Evolutionary conservation across 805 yeast species (phyloP).

Genomic region (Metschnikowia continentalis): DNA sequence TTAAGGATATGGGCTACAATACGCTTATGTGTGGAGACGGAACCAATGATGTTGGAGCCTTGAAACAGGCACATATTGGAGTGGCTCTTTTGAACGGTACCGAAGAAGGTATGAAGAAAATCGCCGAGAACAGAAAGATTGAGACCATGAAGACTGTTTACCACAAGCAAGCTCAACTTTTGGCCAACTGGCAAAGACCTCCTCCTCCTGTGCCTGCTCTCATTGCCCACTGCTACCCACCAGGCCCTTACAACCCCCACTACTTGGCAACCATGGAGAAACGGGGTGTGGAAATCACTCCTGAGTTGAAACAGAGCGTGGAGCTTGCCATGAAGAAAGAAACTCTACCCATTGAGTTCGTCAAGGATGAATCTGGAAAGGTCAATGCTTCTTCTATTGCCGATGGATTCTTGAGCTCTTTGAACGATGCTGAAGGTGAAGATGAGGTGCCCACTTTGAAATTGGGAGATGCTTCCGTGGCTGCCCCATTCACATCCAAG

Average conservation of each 20-base stretch:
- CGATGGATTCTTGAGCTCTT: slow-evolving; percentile 56
- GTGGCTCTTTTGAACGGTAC: slow-evolving; percentile 97
- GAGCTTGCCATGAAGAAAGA: slow-evolving; percentile 46
- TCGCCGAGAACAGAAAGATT: slow-evolving; percentile 72
- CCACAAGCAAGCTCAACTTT: slow-evolving; percentile 75
- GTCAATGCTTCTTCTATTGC: slow-evolving; percentile 35
- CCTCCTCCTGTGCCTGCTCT: slow-evolving; percentile 75
- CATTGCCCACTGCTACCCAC: slow-evolving; percentile 96
- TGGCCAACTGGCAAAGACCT: slow-evolving; percentile 79
- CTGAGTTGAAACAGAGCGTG: slow-evolving; percentile 62
- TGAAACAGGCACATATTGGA: slow-evolving; percentile 97
- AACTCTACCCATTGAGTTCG: slow-evolving; percentile 17
- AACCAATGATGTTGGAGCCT: slow-evolving; percentile 99
- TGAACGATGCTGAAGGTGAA: slow-evolving; percentile 52
- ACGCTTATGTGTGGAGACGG: slow-evolving; percentile 99
- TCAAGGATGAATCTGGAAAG: slow-evolving; percentile 18
- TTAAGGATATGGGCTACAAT: slow-evolving; percentile 84
- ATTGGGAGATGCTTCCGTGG: slow-evolving; percentile 97
- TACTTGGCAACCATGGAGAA: slow-evolving; percentile 81
- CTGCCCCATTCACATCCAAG: slow-evolving; percentile 97
- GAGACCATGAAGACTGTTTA: slow-evolving; percentile 65
- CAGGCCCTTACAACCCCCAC: slow-evolving; percentile 88
- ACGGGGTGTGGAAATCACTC: slow-evolving; percentile 75
- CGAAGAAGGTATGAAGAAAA: slow-evolving; percentile 85
- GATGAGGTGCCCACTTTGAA: slow-evolving; percentile 91